These are phyloP conservation scores for Candida xiaguanensis DNA, from an alignment of 805 yeast species.

Conservation along the genomic window DNA sequence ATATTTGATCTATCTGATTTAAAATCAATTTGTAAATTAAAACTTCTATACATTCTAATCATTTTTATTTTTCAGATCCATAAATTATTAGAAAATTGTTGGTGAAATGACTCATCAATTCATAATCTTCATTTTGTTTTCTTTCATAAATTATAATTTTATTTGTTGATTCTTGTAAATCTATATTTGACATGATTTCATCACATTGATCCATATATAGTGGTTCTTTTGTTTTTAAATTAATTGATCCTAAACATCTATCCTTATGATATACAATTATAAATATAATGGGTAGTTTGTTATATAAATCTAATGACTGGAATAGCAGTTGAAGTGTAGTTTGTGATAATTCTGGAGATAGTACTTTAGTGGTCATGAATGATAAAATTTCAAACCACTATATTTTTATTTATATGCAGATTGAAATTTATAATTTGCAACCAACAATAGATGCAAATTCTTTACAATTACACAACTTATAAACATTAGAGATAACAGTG, in stretches of 20 bases:
- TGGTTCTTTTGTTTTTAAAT: not conserved
- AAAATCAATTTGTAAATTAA: too few relatives aligned
- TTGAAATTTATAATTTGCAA: too few relatives aligned
- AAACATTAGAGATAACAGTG: too few relatives aligned
- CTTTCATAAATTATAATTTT: constrained; percentile 1
- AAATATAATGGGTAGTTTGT: not conserved
- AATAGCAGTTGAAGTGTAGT: not conserved
- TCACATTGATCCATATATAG: not conserved
- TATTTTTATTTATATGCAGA: too few relatives aligned
- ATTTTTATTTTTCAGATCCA: not conserved
- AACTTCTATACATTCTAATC: too few relatives aligned
- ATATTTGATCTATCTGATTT: too few relatives aligned
- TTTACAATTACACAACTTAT: too few relatives aligned
- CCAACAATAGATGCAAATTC: too few relatives aligned
- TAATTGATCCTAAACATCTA: constrained; percentile 3
- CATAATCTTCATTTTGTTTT: not conserved
- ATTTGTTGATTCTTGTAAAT: not conserved
- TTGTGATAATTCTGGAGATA: not conserved
- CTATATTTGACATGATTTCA: not conserved
- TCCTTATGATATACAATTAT: not conserved
- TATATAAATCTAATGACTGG: not conserved
- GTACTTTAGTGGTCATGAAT: not conserved
- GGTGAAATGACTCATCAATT: constrained; percentile 2
- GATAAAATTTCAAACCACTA: too few relatives aligned
- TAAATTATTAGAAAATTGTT: constrained; percentile 1